phyloP scores from a whole-genome alignment of 2,329 filamentous ascomycete species.

The Monilinia fructicola region DNA sequence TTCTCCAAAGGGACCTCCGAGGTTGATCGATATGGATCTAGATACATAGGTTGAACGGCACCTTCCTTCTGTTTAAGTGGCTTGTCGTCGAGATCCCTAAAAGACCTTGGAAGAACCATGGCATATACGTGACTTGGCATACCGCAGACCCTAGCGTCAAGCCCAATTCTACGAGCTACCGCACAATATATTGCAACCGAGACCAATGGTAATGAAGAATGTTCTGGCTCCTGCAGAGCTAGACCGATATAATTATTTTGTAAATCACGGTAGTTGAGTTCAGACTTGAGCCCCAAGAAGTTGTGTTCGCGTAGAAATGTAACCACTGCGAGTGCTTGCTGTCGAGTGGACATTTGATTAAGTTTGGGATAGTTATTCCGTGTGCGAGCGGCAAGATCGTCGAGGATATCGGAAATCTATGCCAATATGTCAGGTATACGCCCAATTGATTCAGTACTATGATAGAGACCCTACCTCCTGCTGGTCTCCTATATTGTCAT shows the following conservation, averaged over 20 bases:
- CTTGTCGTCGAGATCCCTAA: conserved; percentile 59
- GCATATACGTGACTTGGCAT: conserved; percentile 85
- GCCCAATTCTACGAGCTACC: conserved; percentile 69
- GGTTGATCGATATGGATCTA: conserved; percentile 76
- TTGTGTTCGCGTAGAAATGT: conserved; percentile 67
- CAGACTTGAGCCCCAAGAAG: conserved; percentile 67
- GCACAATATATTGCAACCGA: conserved; percentile 85
- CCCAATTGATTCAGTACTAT: not conserved
- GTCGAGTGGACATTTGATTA: conserved; percentile 57
- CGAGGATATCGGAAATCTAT: conserved; percentile 63
- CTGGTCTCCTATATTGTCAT: conserved; percentile 70
- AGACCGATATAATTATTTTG: conserved; percentile 87
- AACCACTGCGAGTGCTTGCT: conserved; percentile 67
- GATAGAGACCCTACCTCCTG: conserved; percentile 53
- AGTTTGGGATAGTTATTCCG: conserved; percentile 53
- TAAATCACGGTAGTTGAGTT: conserved; percentile 71
- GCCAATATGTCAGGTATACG: conserved; percentile 19
- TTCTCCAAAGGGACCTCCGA: conserved; percentile 62
- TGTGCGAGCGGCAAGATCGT: conserved; percentile 61
- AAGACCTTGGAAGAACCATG: conserved; percentile 64
- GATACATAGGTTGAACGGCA: conserved; percentile 63
- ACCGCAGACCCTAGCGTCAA: conserved; percentile 76
- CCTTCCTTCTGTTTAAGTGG: conserved; percentile 43
- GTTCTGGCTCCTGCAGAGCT: conserved; percentile 68
- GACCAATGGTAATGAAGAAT: conserved; percentile 82